Percentiles rank a stretch among this genome's conserved stretches.
These are phyloP conservation scores for Hyphochytrium catenoides DNA, from an alignment of 352 stramenopile species.

Conservation along the genomic window DNA sequence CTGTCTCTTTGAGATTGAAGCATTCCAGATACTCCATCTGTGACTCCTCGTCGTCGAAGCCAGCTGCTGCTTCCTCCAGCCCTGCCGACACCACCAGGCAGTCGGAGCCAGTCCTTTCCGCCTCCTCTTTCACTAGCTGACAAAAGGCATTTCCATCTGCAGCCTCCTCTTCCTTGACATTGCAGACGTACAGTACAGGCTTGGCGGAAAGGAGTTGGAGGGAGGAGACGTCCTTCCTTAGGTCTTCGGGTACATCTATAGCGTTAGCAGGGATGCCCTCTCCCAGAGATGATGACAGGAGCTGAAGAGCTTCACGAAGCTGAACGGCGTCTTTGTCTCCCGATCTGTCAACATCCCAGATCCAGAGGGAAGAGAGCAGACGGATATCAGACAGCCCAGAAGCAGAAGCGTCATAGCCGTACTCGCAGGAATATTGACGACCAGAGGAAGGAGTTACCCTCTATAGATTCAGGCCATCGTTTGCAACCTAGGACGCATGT, in stretches of 20 bases:
- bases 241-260: slow-evolving; percentile 4
- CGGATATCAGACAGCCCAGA: slow-evolving; percentile 1
- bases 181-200: slow-evolving; percentile 90
- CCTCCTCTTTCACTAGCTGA: slow-evolving; percentile 3
- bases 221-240: slow-evolving; percentile 9
- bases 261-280: slow-evolving; percentile 40
- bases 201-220: slow-evolving; percentile 67
- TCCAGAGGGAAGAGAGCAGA: too few relatives aligned
- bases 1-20: slow-evolving; percentile 35
- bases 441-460: too few relatives aligned
- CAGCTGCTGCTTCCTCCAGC: slow-evolving; percentile 42
- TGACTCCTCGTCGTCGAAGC: slow-evolving; percentile 65
- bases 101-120: slow-evolving; percentile 20
- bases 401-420: not conserved
- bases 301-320: slow-evolving; percentile 29
- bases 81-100: slow-evolving; percentile 42
- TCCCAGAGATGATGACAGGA: slow-evolving; percentile 39
- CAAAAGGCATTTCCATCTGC: slow-evolving; percentile 56
- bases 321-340: slow-evolving; percentile 22
- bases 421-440: not conserved
- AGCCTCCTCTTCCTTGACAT: slow-evolving; percentile 84
- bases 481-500: too few relatives aligned
- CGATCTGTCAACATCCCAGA: slow-evolving; percentile 20
- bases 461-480: too few relatives aligned
- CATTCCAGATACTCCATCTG: slow-evolving; percentile 79